Percentiles rank a stretch among this genome's conserved stretches.
These are phyloP conservation scores for Saccharomyces hybrid DNA, from an alignment of 1,139 yeast species.

Conservation along the genomic window DNA sequence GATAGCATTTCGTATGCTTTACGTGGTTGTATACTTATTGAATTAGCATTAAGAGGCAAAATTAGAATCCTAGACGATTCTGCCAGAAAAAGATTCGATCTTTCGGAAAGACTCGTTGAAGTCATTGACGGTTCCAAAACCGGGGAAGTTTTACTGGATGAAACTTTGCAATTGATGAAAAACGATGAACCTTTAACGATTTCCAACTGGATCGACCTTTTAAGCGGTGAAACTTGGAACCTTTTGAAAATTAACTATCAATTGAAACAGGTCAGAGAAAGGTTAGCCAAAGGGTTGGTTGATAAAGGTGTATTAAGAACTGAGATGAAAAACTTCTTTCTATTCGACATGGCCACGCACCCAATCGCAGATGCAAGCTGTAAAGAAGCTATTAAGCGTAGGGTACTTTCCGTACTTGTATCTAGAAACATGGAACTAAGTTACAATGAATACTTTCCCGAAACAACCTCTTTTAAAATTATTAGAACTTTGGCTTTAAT, in stretches of 20 bases:
- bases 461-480: slow-evolving; percentile 57
- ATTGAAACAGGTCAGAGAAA: slow-evolving; percentile 92
- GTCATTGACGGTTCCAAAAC: slow-evolving; percentile 81
- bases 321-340: slow-evolving; percentile 85
- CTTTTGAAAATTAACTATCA: slow-evolving; percentile 90
- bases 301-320: slow-evolving; percentile 97
- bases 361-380: slow-evolving; percentile 86
- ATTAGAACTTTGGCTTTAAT: slow-evolving; percentile 77
- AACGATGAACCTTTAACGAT: slow-evolving; percentile 74
- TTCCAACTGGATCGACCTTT: slow-evolving; percentile 86
- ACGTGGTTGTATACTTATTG: slow-evolving; percentile 89
- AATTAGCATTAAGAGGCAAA: slow-evolving; percentile 83
- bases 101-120: slow-evolving; percentile 80
- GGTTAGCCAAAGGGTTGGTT: slow-evolving; percentile 92
- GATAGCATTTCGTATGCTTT: slow-evolving; percentile 94
- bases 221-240: slow-evolving; percentile 97
- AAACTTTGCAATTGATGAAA: slow-evolving; percentile 85
- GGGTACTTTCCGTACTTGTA: slow-evolving; percentile 64
- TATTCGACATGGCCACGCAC: slow-evolving; percentile 98
- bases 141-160: slow-evolving; percentile 93
- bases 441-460: slow-evolving; percentile 56
- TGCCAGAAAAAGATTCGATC: slow-evolving; percentile 82
- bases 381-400: slow-evolving; percentile 65
- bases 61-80: slow-evolving; percentile 89
- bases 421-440: slow-evolving; percentile 53